These are phyloP conservation scores for Ophiocordyceps camponoti-leonardi DNA, from an alignment of 2,329 filamentous ascomycete genomes.

Conservation along the genomic window DNA sequence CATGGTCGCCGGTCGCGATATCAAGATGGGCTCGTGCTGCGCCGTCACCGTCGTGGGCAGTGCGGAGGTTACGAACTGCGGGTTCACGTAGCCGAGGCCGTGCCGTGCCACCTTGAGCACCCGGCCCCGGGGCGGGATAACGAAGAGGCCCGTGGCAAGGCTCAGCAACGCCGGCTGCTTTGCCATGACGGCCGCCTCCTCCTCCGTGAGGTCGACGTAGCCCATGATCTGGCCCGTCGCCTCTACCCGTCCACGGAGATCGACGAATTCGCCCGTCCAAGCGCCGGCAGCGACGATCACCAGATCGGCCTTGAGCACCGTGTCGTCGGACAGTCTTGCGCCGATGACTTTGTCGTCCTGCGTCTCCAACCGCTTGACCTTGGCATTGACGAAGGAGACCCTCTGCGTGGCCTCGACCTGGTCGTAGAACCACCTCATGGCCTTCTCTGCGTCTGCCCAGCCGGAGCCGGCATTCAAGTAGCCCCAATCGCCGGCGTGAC, in stretches of 20 bases:
- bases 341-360: slow-evolving; percentile 32
- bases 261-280: slow-evolving; percentile 65
- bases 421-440: slow-evolving; percentile 46
- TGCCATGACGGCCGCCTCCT: slow-evolving; percentile 49
- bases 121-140: slow-evolving; percentile 47
- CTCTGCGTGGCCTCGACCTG: slow-evolving; percentile 36
- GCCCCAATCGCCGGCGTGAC: slow-evolving; percentile 43
- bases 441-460: slow-evolving; percentile 63
- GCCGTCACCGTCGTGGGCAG: slow-evolving; percentile 13
- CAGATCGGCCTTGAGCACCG: slow-evolving; percentile 42
- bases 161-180: slow-evolving; percentile 58
- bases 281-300: slow-evolving; percentile 73
- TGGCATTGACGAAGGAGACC: slow-evolving; percentile 35
- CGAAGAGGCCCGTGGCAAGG: slow-evolving; percentile 53
- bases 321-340: slow-evolving; percentile 19
- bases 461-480: slow-evolving; percentile 61
- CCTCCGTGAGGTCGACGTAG: slow-evolving; percentile 57
- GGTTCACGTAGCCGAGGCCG: slow-evolving; percentile 49
- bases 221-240: slow-evolving; percentile 71
- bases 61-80: slow-evolving; percentile 17
- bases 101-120: slow-evolving; percentile 57
- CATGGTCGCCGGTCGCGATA: slow-evolving; percentile 18
- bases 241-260: slow-evolving; percentile 57
- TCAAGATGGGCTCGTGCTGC: slow-evolving; percentile 12
- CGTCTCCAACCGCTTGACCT: slow-evolving; percentile 24